These are phyloP conservation scores for Rheum nobile DNA, from an alignment of 148 eudicot species.

Conservation along the genomic window DNA sequence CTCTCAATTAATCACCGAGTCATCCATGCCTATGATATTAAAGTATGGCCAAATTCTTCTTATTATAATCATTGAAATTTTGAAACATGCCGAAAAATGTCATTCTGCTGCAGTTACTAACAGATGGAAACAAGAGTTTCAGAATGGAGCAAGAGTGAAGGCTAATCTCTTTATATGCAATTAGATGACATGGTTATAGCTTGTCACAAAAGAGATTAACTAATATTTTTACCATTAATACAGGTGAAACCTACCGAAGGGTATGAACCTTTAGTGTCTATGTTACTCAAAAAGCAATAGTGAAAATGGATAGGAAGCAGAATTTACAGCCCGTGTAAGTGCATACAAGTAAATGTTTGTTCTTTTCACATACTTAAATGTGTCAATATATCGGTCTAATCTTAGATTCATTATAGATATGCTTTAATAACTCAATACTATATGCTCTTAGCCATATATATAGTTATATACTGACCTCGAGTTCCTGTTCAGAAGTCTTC, in stretches of 20 bases:
- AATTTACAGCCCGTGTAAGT: too few relatives aligned
- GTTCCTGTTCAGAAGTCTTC: slow-evolving; percentile 60
- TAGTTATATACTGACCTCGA: slow-evolving; percentile 42
- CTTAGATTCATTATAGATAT: neutral
- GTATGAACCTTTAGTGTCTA: neutral
- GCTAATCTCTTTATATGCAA: neutral
- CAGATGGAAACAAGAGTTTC: neutral
- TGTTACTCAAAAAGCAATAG: neutral
- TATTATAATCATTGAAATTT: too few relatives aligned
- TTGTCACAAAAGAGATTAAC: neutral
- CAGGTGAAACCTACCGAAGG: neutral
- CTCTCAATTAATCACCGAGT: too few relatives aligned
- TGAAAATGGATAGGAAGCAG: neutral
- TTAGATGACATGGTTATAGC: neutral
- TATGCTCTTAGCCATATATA: neutral
- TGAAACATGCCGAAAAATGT: too few relatives aligned
- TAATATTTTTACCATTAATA: neutral
- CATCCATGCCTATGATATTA: too few relatives aligned
- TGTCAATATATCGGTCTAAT: neutral
- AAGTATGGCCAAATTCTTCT: too few relatives aligned
- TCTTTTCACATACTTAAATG: neutral
- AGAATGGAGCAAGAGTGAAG: neutral
- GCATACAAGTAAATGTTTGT: neutral
- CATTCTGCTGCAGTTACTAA: neutral
- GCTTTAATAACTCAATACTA: too few relatives aligned